phyloP scores from a whole-genome alignment of 2,329 filamentous ascomycete species.

The Fusarium citri region DNA sequence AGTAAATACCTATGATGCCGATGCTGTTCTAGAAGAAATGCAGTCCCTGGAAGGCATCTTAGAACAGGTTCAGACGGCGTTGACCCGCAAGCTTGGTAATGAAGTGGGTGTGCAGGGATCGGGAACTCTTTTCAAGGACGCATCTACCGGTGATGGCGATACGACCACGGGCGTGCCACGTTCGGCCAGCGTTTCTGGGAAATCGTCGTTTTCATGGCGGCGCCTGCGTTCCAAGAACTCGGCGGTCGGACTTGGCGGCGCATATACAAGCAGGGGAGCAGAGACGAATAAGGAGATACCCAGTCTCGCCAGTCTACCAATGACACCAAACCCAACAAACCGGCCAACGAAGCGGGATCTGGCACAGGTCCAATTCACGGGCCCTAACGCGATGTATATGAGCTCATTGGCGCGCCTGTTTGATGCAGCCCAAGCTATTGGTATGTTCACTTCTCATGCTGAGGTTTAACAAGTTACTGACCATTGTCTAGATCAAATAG shows the following conservation, averaged over 20 bases:
- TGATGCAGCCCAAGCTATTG: conserved; percentile 91
- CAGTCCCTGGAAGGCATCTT: conserved; percentile 86
- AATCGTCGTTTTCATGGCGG: conserved; percentile 85
- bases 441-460: conserved; percentile 64
- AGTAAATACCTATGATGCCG: conserved; percentile 90
- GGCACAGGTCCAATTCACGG: conserved; percentile 75
- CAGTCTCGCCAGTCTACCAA: conserved; percentile 78
- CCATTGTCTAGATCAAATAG: conserved; percentile 82
- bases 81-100: conserved; percentile 88
- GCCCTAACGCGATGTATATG: conserved; percentile 93
- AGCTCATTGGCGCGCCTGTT: conserved; percentile 88
- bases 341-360: conserved; percentile 79
- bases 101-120: conserved; percentile 88
- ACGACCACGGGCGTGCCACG: conserved; percentile 59
- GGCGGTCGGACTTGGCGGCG: conserved; percentile 66
- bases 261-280: conserved; percentile 55
- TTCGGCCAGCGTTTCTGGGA: conserved; percentile 73
- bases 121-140: conserved; percentile 79
- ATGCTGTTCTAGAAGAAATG: conserved; percentile 94
- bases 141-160: conserved; percentile 62
- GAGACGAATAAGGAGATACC: conserved; percentile 54
- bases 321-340: conserved; percentile 74
- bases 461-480: background rate
- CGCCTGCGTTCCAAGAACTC: conserved; percentile 92
- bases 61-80: conserved; percentile 81